Evolutionary conservation across 1,139 yeast species (phyloP).

Genomic region (Nakaseomyces nivariensis): DNA sequence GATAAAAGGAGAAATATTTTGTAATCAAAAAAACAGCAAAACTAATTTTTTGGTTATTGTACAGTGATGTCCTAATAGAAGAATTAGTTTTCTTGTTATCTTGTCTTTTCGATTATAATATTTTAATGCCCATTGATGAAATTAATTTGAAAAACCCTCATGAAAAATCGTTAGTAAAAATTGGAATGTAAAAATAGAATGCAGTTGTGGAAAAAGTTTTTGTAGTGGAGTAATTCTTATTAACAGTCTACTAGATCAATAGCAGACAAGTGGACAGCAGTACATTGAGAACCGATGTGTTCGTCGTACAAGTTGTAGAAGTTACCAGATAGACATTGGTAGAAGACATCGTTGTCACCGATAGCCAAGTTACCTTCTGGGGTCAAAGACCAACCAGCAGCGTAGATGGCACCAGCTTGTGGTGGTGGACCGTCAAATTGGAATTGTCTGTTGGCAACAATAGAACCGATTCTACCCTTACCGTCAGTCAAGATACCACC

Average conservation of each 20-base stretch:
- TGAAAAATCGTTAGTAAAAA: background rate
- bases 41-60: background rate
- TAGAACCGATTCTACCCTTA: constrained; percentile 65
- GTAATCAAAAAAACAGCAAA: background rate
- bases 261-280: constrained; percentile 50
- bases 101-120: background rate
- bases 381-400: constrained; percentile 68
- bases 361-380: constrained; percentile 57
- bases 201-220: background rate
- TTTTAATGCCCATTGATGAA: background rate
- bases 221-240: constrained; percentile 6
- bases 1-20: background rate
- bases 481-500: constrained; percentile 49
- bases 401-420: constrained; percentile 76
- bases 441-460: constrained; percentile 80
- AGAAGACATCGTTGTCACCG: constrained; percentile 56
- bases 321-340: constrained; percentile 70
- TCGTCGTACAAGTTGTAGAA: constrained; percentile 78
- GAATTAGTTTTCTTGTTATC: background rate
- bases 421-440: constrained; percentile 87
- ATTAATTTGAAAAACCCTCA: background rate
- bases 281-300: constrained; percentile 56
- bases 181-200: background rate
- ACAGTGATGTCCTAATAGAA: background rate
- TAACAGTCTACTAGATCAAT: constrained; percentile 58